Evolutionary conservation across 2,329 filamentous ascomycete genomes (phyloP).

Genomic region (Magnaporthales sp.): DNA sequence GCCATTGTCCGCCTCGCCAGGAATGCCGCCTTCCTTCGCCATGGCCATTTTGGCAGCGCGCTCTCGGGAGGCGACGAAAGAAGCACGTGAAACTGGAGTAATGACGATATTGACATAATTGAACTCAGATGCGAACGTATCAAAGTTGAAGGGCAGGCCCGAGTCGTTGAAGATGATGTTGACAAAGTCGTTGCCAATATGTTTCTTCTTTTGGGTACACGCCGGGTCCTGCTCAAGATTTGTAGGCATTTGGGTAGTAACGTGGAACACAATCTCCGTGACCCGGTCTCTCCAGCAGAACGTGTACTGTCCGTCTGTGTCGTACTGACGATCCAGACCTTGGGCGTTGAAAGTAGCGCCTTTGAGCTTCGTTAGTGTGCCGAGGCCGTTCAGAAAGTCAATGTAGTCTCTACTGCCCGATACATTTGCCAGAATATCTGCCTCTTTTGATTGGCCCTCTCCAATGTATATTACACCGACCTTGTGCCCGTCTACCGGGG

Average conservation of each 20-base stretch:
- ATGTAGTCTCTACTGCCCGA: constrained; percentile 83
- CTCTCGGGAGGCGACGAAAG: constrained; percentile 59
- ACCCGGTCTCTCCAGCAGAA: constrained; percentile 94
- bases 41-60: constrained; percentile 14
- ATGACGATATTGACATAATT: constrained; percentile 97
- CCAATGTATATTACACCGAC: constrained; percentile 91
- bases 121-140: constrained; percentile 90
- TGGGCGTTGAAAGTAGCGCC: constrained; percentile 88
- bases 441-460: constrained; percentile 73
- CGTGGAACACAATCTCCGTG: constrained; percentile 91
- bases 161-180: constrained; percentile 97
- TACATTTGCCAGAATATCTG: constrained; percentile 79
- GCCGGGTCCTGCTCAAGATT: constrained; percentile 66
- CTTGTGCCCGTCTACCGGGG: constrained; percentile 91
- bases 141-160: constrained; percentile 77
- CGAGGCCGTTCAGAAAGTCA: constrained; percentile 73
- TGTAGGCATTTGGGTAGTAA: constrained; percentile 96
- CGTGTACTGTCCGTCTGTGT: constrained; percentile 77
- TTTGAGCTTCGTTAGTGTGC: constrained; percentile 71
- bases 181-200: constrained; percentile 96
- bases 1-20: constrained; percentile 10
- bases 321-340: constrained; percentile 70
- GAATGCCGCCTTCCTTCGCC: constrained; percentile 23
- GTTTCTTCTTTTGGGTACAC: constrained; percentile 79
- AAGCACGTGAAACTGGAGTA: constrained; percentile 72